Base-by-base conservation (phyloP, 139 green algal genomes). In the Chlamydomonas schloesseri region DNA sequence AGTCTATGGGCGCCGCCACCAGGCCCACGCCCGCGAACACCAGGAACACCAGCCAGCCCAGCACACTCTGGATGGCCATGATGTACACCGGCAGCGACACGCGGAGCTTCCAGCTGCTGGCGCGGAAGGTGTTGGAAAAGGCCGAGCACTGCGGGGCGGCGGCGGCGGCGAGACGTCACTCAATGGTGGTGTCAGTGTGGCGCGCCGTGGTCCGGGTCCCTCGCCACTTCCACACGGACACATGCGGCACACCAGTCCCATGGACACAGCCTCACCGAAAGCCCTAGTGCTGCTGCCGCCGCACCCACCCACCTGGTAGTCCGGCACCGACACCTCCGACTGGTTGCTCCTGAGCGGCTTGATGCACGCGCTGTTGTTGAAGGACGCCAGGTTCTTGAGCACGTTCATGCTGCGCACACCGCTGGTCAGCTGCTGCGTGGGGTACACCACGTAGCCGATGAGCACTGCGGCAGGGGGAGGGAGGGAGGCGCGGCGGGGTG, bases 11-110 rank as follows among this genome's bases (percentile, higher is more conserved):
- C 53, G 98, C 88, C 0, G 93, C 87, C 57, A 97, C 87, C 53
- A 99, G 83, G 55, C 97, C 97, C 62, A 99, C 95, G 64, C 96
- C 97, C 60, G 93, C 97, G 91, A 99, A 99, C 34, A 99, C 91
- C 78, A 98, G 92, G 89, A 99, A 99, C 58, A 99, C 91, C 36
- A 98, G 58, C 96, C 97, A 99, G 34, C 96, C 96, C 14, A 97
- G 60, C 15, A 98, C 96, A 10, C 96, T 95, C 37, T 92, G 89
- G 26, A 99, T 87, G 26, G 95, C 95, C 85, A 99, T 98, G 68
- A 98, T 84, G 92, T 99, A 99, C 15, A 98, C 92, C 2, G 94
- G 88, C 75, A 99, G 94, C 15, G 93, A 95, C 15, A 94, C 91
- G 0, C 96, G 90, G 58, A 97, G 53, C 77, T 93, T 94, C 94